Conservation (phyloP, 352 stramenopile species). For the Globisporangium lucens region DNA sequence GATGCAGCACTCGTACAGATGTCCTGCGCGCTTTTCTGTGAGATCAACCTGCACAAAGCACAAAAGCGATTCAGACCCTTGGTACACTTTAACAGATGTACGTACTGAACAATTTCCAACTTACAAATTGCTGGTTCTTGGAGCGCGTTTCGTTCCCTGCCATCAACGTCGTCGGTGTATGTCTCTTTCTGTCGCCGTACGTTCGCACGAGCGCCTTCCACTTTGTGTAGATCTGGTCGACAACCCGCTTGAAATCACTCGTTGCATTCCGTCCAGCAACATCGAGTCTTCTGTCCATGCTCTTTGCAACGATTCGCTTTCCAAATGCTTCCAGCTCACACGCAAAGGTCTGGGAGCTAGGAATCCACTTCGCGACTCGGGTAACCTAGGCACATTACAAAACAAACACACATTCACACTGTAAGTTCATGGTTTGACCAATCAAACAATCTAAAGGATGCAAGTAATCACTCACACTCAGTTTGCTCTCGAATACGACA, state of each 20-base stretch:
- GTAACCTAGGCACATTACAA: slow-evolving; percentile 7
- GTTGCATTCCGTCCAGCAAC: slow-evolving; percentile 31
- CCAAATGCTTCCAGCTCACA: slow-evolving; percentile 41
- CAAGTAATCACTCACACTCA: slow-evolving; percentile 19
- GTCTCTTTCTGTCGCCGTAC: slow-evolving; percentile 42
- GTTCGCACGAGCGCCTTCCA: slow-evolving; percentile 48
- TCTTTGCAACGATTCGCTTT: slow-evolving; percentile 26
- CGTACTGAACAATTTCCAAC: not conserved
- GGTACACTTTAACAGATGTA: no score
- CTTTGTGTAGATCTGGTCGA: slow-evolving; percentile 41
- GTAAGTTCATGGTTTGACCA: not conserved
- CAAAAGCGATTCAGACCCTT: not conserved
- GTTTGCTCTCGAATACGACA: slow-evolving; percentile 21
- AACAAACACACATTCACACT: not conserved
- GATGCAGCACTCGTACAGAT: slow-evolving; percentile 57
- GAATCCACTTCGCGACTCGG: slow-evolving; percentile 6
- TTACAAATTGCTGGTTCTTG: slow-evolving; percentile 27
- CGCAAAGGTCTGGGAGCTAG: not conserved
- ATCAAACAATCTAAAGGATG: not conserved
- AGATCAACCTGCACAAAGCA: slow-evolving; percentile 17
- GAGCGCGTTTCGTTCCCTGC: slow-evolving; percentile 63
- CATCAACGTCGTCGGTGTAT: slow-evolving; percentile 55
- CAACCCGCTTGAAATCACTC: slow-evolving; percentile 26
- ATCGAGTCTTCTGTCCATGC: slow-evolving; percentile 28
- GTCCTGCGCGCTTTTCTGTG: slow-evolving; percentile 14